Evolutionary conservation across 257 asterid species (phyloP), one percentile per base, ranked within the genome.

Genomic region (Scutellaria baicalensis): DNA sequence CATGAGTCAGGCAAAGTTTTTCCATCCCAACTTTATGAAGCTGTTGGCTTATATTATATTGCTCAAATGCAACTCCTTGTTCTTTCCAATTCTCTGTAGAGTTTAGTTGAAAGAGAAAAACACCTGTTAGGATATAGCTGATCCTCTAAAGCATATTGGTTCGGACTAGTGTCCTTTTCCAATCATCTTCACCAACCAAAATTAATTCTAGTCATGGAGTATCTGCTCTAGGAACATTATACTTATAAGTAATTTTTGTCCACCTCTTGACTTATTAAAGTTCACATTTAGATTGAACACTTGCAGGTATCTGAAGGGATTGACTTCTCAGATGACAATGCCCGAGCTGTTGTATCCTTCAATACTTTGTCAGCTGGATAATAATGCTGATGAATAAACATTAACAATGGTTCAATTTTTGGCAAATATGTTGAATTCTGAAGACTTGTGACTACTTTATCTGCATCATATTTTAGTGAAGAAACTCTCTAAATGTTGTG

Each of bases 271-370:
- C 49, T 27, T 21, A 21, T 17, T 45, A 44, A 73, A 35, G 55
- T 68, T 73, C 55, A 27, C 49, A 70, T 23, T 71, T 49, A 54
- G 55, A 45, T 43, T 18, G 64, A 40, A 42, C 63, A 63, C 70
- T 47, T 84, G 84, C 84, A 93, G 99, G 95, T 89, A 71, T 91
- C 99, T 52, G 99, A 94, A 91, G 99, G 99, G 76, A 85, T 94
- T 76, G 99, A 94, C 82, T 94, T 94, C 85, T 82, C 99, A 27
- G 96, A 94, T 74, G 97, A 94, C 75, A 87, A 89, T 82, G 99
- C 99, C 71, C 86, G 99, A 68, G 96, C 71, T 68, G 99, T 91
- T 71, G 99, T 94, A 94, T 91, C 96, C 97, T 94, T 87, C 21
- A 58, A 40, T 35, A 42, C 59, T 54, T 62, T 39, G 17, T 61